Percentiles rank a stretch among this genome's conserved stretches.
Evolutionary conservation across 2,329 filamentous ascomycete genomes (phyloP).

Genomic region (Diaporthe velutina): DNA sequence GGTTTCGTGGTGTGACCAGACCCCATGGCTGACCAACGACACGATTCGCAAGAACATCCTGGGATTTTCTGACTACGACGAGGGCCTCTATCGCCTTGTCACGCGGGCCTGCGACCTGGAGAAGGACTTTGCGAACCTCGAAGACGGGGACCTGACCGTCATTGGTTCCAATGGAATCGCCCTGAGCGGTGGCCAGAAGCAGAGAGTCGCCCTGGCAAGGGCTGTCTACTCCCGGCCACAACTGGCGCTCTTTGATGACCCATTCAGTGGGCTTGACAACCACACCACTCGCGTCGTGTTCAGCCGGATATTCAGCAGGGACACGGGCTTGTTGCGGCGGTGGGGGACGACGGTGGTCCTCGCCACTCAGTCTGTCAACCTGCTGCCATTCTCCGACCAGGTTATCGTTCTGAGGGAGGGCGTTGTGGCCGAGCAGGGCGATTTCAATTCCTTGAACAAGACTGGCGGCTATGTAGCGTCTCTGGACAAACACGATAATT

Average conservation of each 20-base stretch:
- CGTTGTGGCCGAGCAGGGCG: slow-evolving; percentile 10
- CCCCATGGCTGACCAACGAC: slow-evolving; percentile 57
- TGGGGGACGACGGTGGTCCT: slow-evolving; percentile 53
- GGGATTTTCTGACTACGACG: slow-evolving; percentile 47
- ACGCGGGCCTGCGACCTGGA: slow-evolving; percentile 46
- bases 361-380: slow-evolving; percentile 17
- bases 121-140: slow-evolving; percentile 45
- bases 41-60: slow-evolving; percentile 56
- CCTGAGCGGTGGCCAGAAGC: slow-evolving; percentile 48
- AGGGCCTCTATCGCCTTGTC: slow-evolving; percentile 39
- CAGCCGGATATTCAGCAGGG: slow-evolving; percentile 53
- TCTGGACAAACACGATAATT: neutral
- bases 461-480: neutral
- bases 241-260: slow-evolving; percentile 60
- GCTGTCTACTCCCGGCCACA: slow-evolving; percentile 57
- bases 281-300: slow-evolving; percentile 59
- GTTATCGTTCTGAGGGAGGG: slow-evolving; percentile 24
- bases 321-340: slow-evolving; percentile 55
- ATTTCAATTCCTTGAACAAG: neutral
- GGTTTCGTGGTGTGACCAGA: slow-evolving; percentile 50
- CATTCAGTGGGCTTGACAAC: slow-evolving; percentile 59
- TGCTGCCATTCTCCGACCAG: slow-evolving; percentile 2
- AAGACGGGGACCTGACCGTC: slow-evolving; percentile 43
- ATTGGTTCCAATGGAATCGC: slow-evolving; percentile 47
- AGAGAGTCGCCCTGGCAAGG: slow-evolving; percentile 55